phyloP scores from a whole-genome alignment of 2,329 filamentous ascomycete genomes.

The Fulvia fulva region DNA sequence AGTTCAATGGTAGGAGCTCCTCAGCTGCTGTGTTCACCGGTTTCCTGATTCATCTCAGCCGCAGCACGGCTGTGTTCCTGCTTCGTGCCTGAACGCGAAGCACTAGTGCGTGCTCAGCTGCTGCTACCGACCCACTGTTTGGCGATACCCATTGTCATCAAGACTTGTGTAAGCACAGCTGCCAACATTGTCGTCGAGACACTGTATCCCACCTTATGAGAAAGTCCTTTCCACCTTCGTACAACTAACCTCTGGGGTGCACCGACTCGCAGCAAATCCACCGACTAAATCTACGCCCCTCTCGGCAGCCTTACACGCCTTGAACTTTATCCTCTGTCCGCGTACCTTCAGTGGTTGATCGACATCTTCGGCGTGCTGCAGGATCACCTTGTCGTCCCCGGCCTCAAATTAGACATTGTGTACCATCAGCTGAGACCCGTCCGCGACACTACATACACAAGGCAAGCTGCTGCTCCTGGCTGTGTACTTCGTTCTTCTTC shows the following conservation, averaged over 20 bases:
- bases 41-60: not conserved
- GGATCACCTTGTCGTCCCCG: not conserved
- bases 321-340: not conserved
- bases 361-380: not conserved
- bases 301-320: not conserved
- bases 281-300: not conserved
- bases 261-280: not conserved
- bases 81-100: not conserved
- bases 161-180: not conserved
- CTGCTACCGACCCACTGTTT: not conserved
- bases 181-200: not conserved
- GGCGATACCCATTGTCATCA: not conserved
- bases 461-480: not conserved
- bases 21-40: not conserved
- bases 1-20: not conserved
- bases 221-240: not conserved
- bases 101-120: not conserved
- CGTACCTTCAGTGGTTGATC: not conserved
- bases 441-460: not conserved
- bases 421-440: not conserved
- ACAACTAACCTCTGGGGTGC: not conserved
- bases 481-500: not conserved
- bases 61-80: not conserved
- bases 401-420: not conserved
- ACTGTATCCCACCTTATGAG: too few relatives aligned